phyloP scores from a whole-genome alignment of 2,329 filamentous ascomycete genomes.

The Neodidymelliopsis sp. region DNA sequence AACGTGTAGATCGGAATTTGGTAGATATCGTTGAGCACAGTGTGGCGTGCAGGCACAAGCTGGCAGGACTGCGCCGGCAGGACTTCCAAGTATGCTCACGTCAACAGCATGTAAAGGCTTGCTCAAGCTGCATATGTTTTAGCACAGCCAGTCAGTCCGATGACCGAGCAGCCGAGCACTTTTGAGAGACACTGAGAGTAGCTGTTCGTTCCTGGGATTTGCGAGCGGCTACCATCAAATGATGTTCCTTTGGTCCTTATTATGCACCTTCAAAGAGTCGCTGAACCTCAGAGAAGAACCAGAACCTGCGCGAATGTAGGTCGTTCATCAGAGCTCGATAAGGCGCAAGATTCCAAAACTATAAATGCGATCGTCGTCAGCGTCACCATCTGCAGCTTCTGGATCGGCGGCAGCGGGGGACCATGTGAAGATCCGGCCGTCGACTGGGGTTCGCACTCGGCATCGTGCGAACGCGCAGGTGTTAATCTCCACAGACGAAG shows the following conservation, averaged over 20 bases:
- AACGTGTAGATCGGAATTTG: slow-evolving; percentile 17
- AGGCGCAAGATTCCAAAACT: slow-evolving; percentile 8
- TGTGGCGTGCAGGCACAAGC: slow-evolving; percentile 12
- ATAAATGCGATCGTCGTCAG: slow-evolving; percentile 3
- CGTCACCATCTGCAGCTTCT: slow-evolving; percentile 4
- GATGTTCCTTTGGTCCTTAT: no score
- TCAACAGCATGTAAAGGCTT: slow-evolving; percentile 10
- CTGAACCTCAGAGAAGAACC: no score
- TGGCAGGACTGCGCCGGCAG: slow-evolving; percentile 3
- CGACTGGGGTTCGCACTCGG: slow-evolving; percentile 3
- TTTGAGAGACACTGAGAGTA: neutral
- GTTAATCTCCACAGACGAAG: slow-evolving; percentile 14
- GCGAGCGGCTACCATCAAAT: no score
- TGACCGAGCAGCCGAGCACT: neutral
- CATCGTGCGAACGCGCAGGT: slow-evolving; percentile 2
- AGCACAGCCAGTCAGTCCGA: neutral
- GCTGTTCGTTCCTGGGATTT: neutral
- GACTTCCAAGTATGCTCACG: neutral
- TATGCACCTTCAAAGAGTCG: no score
- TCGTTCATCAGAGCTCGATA: neutral
- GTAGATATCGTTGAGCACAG: slow-evolving; percentile 11
- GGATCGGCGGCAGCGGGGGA: slow-evolving; percentile 12
- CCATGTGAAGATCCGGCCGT: slow-evolving; percentile 17
- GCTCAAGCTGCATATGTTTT: slow-evolving; percentile 5
- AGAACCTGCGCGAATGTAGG: no score